Conservation (phyloP, 2,329 filamentous ascomycete genomes). For the Blastomyces gilchristii region DNA sequence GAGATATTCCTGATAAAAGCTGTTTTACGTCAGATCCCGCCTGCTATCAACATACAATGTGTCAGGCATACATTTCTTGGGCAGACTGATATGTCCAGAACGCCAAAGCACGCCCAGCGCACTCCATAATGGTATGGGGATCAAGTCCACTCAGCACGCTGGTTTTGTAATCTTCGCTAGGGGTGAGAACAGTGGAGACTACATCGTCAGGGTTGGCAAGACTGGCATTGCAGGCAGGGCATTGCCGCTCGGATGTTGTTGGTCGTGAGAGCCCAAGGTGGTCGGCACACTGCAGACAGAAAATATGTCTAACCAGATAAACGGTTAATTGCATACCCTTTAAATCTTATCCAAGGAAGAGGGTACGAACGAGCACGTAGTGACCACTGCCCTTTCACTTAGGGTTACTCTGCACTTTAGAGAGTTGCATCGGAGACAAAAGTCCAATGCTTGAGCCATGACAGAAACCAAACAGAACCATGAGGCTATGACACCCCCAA, state of each 20-base stretch:
- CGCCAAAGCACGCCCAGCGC: constrained; percentile 63
- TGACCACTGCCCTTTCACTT: constrained; percentile 64
- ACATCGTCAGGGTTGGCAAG: constrained; percentile 66
- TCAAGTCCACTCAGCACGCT: constrained; percentile 73
- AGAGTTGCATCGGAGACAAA: constrained; percentile 65
- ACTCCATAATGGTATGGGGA: constrained; percentile 76
- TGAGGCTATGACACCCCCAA: not conserved
- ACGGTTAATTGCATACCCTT: constrained; percentile 10
- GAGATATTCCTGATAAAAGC: constrained; percentile 66
- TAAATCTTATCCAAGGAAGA: constrained; percentile 8
- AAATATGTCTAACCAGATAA: constrained; percentile 58
- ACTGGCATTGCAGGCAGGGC: constrained; percentile 64
- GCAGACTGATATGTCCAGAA: constrained; percentile 81
- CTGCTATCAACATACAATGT: constrained; percentile 6
- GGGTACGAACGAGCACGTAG: constrained; percentile 64
- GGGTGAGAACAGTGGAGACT: constrained; percentile 59
- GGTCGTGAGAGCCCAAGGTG: constrained; percentile 51
- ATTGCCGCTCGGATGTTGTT: constrained; percentile 46
- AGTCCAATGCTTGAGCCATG: constrained; percentile 51
- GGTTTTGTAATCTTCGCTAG: constrained; percentile 82
- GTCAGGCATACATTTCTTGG: constrained; percentile 61
- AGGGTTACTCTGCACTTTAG: constrained; percentile 64
- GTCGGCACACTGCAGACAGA: constrained; percentile 66
- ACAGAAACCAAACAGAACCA: not conserved
- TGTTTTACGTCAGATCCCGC: constrained; percentile 24